phyloP scores from a whole-genome alignment of 2,329 filamentous ascomycete genomes.

The Alternaria sp. region DNA sequence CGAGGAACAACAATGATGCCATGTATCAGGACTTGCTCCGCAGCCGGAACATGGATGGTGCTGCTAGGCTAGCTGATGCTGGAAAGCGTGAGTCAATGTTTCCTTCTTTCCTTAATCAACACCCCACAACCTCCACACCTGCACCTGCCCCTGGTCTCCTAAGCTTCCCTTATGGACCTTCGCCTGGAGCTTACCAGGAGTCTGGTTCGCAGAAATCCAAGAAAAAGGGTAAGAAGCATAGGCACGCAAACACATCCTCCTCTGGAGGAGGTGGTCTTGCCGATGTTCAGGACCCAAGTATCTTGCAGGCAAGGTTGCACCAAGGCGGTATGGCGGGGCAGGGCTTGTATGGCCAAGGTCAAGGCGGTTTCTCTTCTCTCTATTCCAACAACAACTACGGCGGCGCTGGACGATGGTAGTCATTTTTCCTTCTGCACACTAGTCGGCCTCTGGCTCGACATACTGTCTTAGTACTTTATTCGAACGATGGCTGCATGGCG shows the following conservation, averaged over 20 bases:
- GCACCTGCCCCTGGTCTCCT: slow-evolving; percentile 90
- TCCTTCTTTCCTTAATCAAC: slow-evolving; percentile 89
- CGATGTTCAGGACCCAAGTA: slow-evolving; percentile 99
- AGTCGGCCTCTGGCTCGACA: slow-evolving; percentile 36
- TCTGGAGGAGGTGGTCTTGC: slow-evolving; percentile 98
- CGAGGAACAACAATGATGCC: slow-evolving; percentile 80
- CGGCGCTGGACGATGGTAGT: slow-evolving; percentile 51
- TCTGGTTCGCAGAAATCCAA: slow-evolving; percentile 92
- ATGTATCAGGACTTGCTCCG: slow-evolving; percentile 81
- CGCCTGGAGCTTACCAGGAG: slow-evolving; percentile 88
- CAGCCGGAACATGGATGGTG: slow-evolving; percentile 66
- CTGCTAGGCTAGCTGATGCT: slow-evolving; percentile 78
- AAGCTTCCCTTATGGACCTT: slow-evolving; percentile 88
- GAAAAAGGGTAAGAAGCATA: slow-evolving; percentile 99
- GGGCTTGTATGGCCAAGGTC: slow-evolving; percentile 85
- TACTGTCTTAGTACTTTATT: slow-evolving; percentile 44
- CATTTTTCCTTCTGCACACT: slow-evolving; percentile 44
- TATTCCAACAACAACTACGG: slow-evolving; percentile 69
- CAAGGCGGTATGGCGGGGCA: slow-evolving; percentile 83
- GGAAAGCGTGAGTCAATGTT: slow-evolving; percentile 99
- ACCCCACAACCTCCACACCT: slow-evolving; percentile 81
- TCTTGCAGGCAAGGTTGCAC: slow-evolving; percentile 97
- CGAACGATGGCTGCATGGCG: slow-evolving; percentile 49
- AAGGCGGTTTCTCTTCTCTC: slow-evolving; percentile 94
- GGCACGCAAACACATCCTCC: slow-evolving; percentile 99